These are phyloP conservation scores for Suhomyces maxii DNA, from an alignment of 1,139 yeast genomes.

Conservation along the genomic window DNA sequence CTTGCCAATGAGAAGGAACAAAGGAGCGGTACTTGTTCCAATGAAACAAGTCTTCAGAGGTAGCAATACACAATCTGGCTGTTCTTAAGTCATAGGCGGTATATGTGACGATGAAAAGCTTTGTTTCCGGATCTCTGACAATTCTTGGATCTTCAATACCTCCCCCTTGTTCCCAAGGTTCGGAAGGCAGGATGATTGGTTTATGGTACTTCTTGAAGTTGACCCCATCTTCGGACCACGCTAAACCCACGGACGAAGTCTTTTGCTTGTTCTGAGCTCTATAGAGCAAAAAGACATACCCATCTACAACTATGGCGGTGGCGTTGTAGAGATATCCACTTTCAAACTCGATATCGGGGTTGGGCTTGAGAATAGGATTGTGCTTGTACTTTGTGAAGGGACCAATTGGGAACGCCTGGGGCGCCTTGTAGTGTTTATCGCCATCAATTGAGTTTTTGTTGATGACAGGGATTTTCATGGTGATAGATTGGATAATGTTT, in stretches of 20 bases:
- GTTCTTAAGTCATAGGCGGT: constrained; percentile 39
- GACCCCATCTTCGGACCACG: constrained; percentile 45
- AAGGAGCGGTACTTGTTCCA: constrained; percentile 45
- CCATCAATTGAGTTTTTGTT: constrained; percentile 30
- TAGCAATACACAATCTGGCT: constrained; percentile 47
- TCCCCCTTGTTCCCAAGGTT: constrained; percentile 43
- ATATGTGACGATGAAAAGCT: constrained; percentile 41
- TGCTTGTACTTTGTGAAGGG: constrained; percentile 37
- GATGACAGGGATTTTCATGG: constrained; percentile 35
- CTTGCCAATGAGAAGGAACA: constrained; percentile 35
- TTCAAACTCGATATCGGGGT: constrained; percentile 42
- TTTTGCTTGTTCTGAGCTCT: constrained; percentile 42
- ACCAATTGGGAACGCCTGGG: constrained; percentile 43
- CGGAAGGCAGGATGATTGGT: constrained; percentile 40
- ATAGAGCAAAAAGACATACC: constrained; percentile 38
- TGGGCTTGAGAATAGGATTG: constrained; percentile 43
- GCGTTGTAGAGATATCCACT: constrained; percentile 46
- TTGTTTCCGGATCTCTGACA: constrained; percentile 38
- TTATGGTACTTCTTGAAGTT: constrained; percentile 31
- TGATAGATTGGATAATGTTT: not conserved
- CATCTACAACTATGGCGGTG: constrained; percentile 44
- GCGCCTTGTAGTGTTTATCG: constrained; percentile 35
- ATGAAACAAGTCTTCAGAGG: constrained; percentile 37
- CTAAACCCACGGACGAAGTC: constrained; percentile 40
- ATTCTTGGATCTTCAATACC: constrained; percentile 50